phyloP scores from a whole-genome alignment of 805 yeast species.

The Candida boleticola region DNA sequence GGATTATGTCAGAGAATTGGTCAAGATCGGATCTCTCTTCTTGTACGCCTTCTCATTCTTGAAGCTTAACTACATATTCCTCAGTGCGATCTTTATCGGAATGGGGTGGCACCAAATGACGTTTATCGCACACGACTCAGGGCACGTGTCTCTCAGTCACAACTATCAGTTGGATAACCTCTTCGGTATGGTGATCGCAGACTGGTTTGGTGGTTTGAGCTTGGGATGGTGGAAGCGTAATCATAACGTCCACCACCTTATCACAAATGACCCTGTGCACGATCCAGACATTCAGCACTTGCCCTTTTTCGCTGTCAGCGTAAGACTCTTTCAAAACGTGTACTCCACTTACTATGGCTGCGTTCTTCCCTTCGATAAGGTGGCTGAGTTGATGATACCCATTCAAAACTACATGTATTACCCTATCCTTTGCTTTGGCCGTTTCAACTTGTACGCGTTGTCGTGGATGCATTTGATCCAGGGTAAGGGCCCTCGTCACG shows the following conservation, averaged over 20 bases:
- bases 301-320: constrained; percentile 86
- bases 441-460: constrained; percentile 79
- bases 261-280: constrained; percentile 91
- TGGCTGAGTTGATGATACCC: constrained; percentile 58
- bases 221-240: constrained; percentile 95
- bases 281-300: constrained; percentile 94
- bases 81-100: constrained; percentile 68
- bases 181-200: constrained; percentile 70
- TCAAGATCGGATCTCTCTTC: constrained; percentile 57
- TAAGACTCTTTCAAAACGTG: constrained; percentile 63
- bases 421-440: constrained; percentile 76
- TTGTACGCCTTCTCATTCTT: constrained; percentile 49
- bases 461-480: constrained; percentile 73
- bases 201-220: constrained; percentile 83
- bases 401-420: constrained; percentile 72
- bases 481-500: constrained; percentile 79
- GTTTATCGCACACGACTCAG: constrained; percentile 88
- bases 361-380: constrained; percentile 61
- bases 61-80: constrained; percentile 40
- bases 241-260: constrained; percentile 88
- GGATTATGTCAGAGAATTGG: constrained; percentile 66
- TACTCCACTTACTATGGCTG: constrained; percentile 80
- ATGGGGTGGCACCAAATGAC: constrained; percentile 87
- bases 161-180: constrained; percentile 72
- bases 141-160: constrained; percentile 82